These are phyloP conservation scores for Mycena floridula DNA, from an alignment of 768 basidiomycete genomes.

Conservation along the genomic window DNA sequence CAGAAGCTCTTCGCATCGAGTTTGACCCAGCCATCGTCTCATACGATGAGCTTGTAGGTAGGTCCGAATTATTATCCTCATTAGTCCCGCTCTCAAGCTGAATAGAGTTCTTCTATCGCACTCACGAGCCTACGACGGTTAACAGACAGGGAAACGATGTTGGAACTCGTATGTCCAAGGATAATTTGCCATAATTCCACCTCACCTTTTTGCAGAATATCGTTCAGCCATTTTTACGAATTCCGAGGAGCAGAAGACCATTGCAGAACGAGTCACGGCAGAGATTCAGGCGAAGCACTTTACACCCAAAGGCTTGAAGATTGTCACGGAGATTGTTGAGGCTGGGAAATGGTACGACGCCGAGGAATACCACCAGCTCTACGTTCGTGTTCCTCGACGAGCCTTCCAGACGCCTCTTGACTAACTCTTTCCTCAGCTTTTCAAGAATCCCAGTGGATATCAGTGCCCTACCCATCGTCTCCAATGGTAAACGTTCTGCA, in stretches of 20 bases:
- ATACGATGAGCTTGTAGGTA: constrained; percentile 85
- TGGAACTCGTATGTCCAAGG: constrained; percentile 61
- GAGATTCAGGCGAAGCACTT: constrained; percentile 85
- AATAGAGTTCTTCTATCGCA: constrained; percentile 89
- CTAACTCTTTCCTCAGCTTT: too few species aligned
- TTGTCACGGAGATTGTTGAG: constrained; percentile 69
- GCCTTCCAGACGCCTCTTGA: too few species aligned
- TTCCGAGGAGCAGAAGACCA: constrained; percentile 60
- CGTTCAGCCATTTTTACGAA: constrained; percentile 88
- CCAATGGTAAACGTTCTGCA: constrained; percentile 56
- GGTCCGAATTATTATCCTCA: constrained; percentile 20
- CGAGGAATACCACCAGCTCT: constrained; percentile 81
- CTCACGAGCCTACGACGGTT: constrained; percentile 85
- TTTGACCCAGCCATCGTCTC: constrained; percentile 75
- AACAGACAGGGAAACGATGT: constrained; percentile 74
- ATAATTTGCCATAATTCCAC: constrained; percentile 1
- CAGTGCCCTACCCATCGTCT: constrained; percentile 86
- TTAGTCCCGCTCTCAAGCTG: neutral
- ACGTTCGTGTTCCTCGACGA: too few species aligned
- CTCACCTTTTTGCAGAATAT: constrained; percentile 53
- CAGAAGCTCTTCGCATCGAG: constrained; percentile 81
- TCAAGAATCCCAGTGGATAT: constrained; percentile 84
- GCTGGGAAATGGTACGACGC: constrained; percentile 79
- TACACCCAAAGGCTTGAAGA: constrained; percentile 61
- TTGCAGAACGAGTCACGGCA: constrained; percentile 71